Base-by-base conservation (phyloP, 495 filamentous ascomycete species). In the Annulohypoxylon maeteangense region DNA sequence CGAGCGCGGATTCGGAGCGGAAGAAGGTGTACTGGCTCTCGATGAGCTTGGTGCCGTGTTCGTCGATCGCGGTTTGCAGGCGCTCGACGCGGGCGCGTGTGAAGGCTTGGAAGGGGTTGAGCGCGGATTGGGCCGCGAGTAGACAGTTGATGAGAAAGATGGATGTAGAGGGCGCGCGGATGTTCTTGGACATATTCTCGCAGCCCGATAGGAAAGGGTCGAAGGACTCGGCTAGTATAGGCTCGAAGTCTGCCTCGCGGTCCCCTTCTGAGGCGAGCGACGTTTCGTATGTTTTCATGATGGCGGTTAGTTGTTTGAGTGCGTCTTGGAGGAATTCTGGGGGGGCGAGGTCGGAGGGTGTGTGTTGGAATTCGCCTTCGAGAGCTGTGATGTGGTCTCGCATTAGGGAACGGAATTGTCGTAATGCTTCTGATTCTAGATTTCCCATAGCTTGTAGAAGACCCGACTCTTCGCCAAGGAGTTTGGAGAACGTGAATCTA, bases 111-210 rank as follows among this genome's bases (percentile, higher is more conserved):
- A 88, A 91, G 5, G 79, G 80, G 1, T 81, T 76, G 50, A 93
- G 78, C 0, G 82, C 78, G 14, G 74, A 71, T 56, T 80, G 82
- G 0, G 87, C 87, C 4, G 87, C 85, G 4, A 93, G 79, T 27
- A 93, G 82, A 74, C 92, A 94, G 80, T 98, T 98, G 65, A 94
- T 84, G 27, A 89, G 84, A 80, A 97, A 97, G 58, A 98, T 91
- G 55, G 88, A 86, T 56, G 82, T 81, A 1, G 83, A 82, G 0
- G 90, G 87, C 3, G 86, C 76, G 7, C 78, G 74, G 1, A 95
- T 79, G 50, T 86, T 82, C 54, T 87, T 84, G 10, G 90, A 87
- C 56, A 97, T 87, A 31, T 88, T 89, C 59, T 87, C 87, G 74
- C 93, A 93, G 14, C 89, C 85, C 3, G 87, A 83, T 36, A 98